Conservation (phyloP, 768 basidiomycete genomes). For the Termitomyces sp. region DNA sequence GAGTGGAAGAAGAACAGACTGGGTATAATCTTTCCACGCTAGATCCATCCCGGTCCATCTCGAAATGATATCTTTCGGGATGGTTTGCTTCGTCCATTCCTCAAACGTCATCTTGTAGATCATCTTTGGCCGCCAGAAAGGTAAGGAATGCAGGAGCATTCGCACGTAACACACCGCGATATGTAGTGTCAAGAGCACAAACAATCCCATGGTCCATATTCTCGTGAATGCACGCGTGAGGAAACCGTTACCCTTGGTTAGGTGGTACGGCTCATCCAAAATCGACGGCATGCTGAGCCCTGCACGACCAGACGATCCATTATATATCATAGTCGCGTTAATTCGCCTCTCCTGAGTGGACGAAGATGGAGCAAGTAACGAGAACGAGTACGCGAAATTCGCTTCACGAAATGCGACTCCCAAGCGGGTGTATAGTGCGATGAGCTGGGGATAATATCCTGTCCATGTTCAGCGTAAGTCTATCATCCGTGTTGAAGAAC, state of each 20-base stretch:
- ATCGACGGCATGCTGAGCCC: conserved; percentile 49
- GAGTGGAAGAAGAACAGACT: conserved; percentile 52
- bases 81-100: conserved; percentile 40
- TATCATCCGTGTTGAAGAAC: not conserved
- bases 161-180: conserved; percentile 42
- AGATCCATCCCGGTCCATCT: conserved; percentile 41
- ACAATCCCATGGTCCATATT: conserved; percentile 28
- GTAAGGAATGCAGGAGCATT: conserved; percentile 36
- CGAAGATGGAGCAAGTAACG: conserved; percentile 31
- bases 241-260: conserved; percentile 14
- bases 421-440: conserved; percentile 56
- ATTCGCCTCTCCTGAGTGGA: conserved; percentile 22
- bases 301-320: conserved; percentile 50
- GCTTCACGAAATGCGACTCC: conserved; percentile 50
- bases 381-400: conserved; percentile 74
- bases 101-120: conserved; percentile 35
- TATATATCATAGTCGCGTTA: conserved; percentile 55
- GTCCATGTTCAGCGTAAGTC: not conserved
- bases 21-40: conserved; percentile 48
- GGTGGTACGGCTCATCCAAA: conserved; percentile 19
- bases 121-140: conserved; percentile 28
- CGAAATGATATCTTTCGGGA: conserved; percentile 36
- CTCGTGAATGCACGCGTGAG: conserved; percentile 15
- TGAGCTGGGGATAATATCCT: conserved; percentile 76
- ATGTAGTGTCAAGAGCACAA: conserved; percentile 36